Evolutionary conservation across 768 basidiomycete genomes (phyloP).

Genomic region (Phlebiopsis flavidoalba): DNA sequence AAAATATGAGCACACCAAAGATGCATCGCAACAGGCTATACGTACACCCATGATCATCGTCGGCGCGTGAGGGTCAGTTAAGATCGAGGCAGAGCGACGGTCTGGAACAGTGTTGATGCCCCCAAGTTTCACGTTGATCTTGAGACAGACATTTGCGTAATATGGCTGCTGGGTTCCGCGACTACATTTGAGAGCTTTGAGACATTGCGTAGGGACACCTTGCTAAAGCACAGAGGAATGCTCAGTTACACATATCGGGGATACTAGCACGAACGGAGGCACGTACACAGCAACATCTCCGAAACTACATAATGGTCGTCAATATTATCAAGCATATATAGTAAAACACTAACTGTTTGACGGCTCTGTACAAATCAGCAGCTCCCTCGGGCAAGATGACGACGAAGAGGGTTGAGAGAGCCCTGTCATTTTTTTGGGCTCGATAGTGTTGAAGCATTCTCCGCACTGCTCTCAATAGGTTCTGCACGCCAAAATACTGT

Average conservation of each 20-base stretch:
- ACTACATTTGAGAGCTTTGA: conserved; percentile 62
- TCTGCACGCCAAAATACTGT: conserved; percentile 21
- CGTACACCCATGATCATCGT: conserved; percentile 71
- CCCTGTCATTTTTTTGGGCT: conserved; percentile 20
- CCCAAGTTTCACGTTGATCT: conserved; percentile 81
- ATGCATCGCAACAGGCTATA: neutral
- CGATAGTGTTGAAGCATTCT: conserved; percentile 32
- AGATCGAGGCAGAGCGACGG: conserved; percentile 52
- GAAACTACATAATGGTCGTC: conserved; percentile 39
- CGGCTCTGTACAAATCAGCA: conserved; percentile 70
- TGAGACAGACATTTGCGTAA: conserved; percentile 74
- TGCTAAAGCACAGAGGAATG: conserved; percentile 30
- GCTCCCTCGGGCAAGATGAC: conserved; percentile 69
- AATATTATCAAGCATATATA: neutral
- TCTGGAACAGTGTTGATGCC: conserved; percentile 80
- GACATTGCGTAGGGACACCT: conserved; percentile 76
- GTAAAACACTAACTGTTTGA: conserved; percentile 61
- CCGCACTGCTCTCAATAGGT: conserved; percentile 47
- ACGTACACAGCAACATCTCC: conserved; percentile 57
- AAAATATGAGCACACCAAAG: neutral
- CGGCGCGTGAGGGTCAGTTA: conserved; percentile 67
- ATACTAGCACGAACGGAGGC: neutral
- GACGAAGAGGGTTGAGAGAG: conserved; percentile 57
- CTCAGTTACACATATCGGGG: neutral
- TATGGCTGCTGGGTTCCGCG: conserved; percentile 73